These are phyloP conservation scores for Plectosphaerella plurivora DNA, from an alignment of 2,329 filamentous ascomycete species.

Conservation along the genomic window DNA sequence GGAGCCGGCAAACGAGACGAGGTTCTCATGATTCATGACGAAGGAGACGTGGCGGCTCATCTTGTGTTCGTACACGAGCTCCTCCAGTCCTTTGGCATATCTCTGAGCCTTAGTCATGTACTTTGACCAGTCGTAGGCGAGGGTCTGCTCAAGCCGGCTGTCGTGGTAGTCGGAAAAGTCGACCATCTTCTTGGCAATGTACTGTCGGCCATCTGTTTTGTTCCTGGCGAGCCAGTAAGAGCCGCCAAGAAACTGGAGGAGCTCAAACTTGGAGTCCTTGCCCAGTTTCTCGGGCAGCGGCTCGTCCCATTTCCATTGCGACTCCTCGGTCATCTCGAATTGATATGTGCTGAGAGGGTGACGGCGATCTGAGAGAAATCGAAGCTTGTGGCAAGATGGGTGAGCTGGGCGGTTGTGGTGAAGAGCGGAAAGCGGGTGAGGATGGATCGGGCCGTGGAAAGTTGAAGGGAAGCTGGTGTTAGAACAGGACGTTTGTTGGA, in stretches of 20 bases:
- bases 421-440: no score
- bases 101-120: conserved; percentile 13
- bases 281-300: neutral
- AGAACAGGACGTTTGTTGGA: no score
- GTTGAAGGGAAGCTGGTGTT: no score
- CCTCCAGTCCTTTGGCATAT: conserved; percentile 16
- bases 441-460: no score
- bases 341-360: no score
- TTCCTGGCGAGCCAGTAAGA: conserved; percentile 26
- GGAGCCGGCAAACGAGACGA: conserved; percentile 38
- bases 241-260: conserved; percentile 21
- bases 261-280: conserved; percentile 15
- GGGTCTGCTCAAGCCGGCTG: neutral
- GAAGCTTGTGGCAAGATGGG: no score
- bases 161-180: conserved; percentile 10
- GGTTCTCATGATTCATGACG: conserved; percentile 45
- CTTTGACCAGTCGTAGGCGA: neutral
- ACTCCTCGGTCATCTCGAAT: no score
- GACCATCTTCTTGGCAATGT: conserved; percentile 24
- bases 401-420: no score
- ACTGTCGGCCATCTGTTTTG: conserved; percentile 22
- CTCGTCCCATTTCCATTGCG: neutral
- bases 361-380: no score
- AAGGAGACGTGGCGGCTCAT: conserved; percentile 22
- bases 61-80: conserved; percentile 20